Base-by-base conservation (phyloP, 495 filamentous ascomycete genomes). In the Aspergillus hancockii region DNA sequence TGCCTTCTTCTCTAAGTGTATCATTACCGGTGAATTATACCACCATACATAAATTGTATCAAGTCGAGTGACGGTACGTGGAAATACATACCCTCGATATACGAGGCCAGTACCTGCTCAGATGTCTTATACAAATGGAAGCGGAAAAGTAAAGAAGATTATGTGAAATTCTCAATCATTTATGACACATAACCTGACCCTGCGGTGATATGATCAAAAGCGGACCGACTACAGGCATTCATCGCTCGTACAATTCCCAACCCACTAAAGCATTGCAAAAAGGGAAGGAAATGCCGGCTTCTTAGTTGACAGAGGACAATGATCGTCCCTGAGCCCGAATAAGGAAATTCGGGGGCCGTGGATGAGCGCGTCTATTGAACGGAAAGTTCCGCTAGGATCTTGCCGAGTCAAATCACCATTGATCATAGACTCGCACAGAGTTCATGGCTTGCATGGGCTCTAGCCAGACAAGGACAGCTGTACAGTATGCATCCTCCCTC, bases 391-490 rank as follows among this genome's bases (percentile, higher is more conserved):
- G 49, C 57, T 46, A 54, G 57, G 50, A 53, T 59, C 52, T 38
- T 53, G 23, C 61, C 54, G 50, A 57, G 49, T 54, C 41, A 43
- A 56, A 54, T 60, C 43, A 51, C 28, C 12, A 54, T 45, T 49
- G 57, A 36, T 49, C 40, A 55, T 59, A 36, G 54, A 58, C 25
- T 13, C 40, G 30, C 32, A 51, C 62, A 60, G 49, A 50, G 53
- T 60, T 60, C 62, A 64, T 63, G 57, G 61, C 61, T 60, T 60
- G 57, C 61, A 63, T 59, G 57, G 16, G 10, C 49, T 41, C 45
- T 55, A 54, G 31, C 43, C 43, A 50, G 59, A 56, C 32, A 46
- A 53, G 36, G 49, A 53, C 12, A 28, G 57, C 40, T 32, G 57
- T 59, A 51, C 40, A 57, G 32, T 47, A 12, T 22, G 19, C n/a